Percentiles rank a stretch among this genome's conserved stretches.
phyloP scores from a whole-genome alignment of 2,329 filamentous ascomycete species.

The Aspergillus ochraceus region DNA sequence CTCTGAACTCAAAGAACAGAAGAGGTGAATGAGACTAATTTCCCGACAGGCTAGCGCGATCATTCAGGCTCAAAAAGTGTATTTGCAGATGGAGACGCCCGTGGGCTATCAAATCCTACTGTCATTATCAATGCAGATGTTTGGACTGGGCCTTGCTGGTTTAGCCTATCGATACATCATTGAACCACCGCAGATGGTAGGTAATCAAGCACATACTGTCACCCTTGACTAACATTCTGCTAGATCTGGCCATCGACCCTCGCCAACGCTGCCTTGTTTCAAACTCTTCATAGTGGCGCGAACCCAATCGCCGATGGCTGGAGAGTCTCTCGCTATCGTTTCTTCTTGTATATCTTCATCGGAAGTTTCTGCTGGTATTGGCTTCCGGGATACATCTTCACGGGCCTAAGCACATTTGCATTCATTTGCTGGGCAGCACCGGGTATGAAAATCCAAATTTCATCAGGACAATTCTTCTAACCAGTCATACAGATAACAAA shows the following conservation, averaged over 20 bases:
- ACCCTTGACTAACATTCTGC: not conserved
- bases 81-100: slow-evolving; percentile 39
- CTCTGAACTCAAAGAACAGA: not conserved
- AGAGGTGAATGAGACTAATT: not conserved
- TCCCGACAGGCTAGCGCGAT: slow-evolving; percentile 42
- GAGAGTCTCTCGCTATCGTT: slow-evolving; percentile 28
- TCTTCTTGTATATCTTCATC: slow-evolving; percentile 21
- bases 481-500: slow-evolving; percentile 26
- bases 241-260: slow-evolving; percentile 38
- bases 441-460: slow-evolving; percentile 23
- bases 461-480: slow-evolving; percentile 30
- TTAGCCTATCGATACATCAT: slow-evolving; percentile 37
- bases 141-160: slow-evolving; percentile 42
- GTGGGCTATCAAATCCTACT: slow-evolving; percentile 40
- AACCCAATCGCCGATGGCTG: slow-evolving; percentile 40
- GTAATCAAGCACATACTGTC: not conserved
- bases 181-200: slow-evolving; percentile 35
- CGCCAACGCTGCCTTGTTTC: slow-evolving; percentile 35
- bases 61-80: slow-evolving; percentile 40
- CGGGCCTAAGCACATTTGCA: slow-evolving; percentile 30
- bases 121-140: slow-evolving; percentile 38
- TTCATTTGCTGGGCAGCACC: slow-evolving; percentile 48
- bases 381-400: slow-evolving; percentile 32
- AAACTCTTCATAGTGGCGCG: slow-evolving; percentile 33
- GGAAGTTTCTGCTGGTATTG: slow-evolving; percentile 27